Conservation (phyloP, 345 rosid genomes). For the Murraya koenigii region DNA sequence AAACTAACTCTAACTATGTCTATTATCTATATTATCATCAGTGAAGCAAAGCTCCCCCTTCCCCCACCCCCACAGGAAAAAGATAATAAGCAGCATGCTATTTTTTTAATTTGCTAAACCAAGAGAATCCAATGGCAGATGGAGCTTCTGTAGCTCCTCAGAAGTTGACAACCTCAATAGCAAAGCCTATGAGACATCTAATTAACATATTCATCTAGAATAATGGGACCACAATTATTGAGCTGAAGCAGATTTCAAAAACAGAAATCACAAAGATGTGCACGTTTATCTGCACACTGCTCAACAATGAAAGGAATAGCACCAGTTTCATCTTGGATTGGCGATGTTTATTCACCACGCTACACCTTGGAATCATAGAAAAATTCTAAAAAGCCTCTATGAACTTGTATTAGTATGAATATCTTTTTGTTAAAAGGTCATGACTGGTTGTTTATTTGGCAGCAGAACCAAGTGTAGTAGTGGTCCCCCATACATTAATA, state of each 20-base stretch:
- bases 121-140: slow-evolving; percentile 15
- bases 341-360: neutral
- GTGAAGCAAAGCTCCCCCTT: neutral
- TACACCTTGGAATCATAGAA: slow-evolving; percentile 8
- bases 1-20: neutral
- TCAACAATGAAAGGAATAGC: neutral
- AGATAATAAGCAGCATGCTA: neutral
- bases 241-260: slow-evolving; percentile 13
- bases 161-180: neutral
- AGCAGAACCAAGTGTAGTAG: slow-evolving; percentile 26
- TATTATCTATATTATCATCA: neutral
- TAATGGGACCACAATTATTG: slow-evolving; percentile 9
- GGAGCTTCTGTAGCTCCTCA: slow-evolving; percentile 1
- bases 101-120: slow-evolving; percentile 7
- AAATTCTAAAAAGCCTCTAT: slow-evolving; percentile 1
- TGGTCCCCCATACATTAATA: slow-evolving; percentile 38
- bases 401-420: slow-evolving; percentile 15
- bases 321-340: slow-evolving; percentile 6
- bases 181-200: neutral
- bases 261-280: slow-evolving; percentile 12
- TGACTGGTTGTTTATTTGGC: slow-evolving; percentile 18
- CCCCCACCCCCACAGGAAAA: neutral
- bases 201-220: neutral
- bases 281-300: slow-evolving; percentile 1
- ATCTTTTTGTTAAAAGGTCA: slow-evolving; percentile 17